These are phyloP conservation scores for Monosporozyma yasuniensis DNA, from an alignment of 805 yeast species.

Conservation along the genomic window DNA sequence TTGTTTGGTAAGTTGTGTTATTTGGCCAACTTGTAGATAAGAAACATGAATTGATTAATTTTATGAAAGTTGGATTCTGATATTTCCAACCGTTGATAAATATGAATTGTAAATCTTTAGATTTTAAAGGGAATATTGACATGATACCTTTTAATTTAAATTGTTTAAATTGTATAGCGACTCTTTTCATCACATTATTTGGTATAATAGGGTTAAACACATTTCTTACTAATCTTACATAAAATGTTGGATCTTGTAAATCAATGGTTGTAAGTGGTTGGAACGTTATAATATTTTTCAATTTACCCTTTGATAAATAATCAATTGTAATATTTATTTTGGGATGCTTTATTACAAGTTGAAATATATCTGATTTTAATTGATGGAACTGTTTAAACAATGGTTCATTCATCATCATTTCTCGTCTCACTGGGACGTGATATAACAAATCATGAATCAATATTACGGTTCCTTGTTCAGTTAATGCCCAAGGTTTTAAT, in stretches of 20 bases:
- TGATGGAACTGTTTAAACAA: conserved; percentile 5
- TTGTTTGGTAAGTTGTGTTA: conserved; percentile 5
- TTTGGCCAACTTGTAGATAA: background rate
- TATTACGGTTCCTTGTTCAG: conserved; percentile 16
- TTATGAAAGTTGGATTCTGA: conserved; percentile 12
- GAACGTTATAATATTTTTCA: background rate
- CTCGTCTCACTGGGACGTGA: conserved; percentile 24
- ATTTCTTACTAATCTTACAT: conserved; percentile 2
- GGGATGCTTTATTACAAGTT: conserved; percentile 15
- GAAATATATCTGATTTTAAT: conserved; percentile 16
- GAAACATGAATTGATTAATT: conserved; percentile 17
- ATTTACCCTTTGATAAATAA: background rate
- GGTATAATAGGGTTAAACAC: conserved; percentile 16
- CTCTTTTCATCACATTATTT: conserved; percentile 13
- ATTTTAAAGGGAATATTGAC: conserved; percentile 30
- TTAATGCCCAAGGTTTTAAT: conserved; percentile 1
- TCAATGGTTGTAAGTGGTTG: background rate
- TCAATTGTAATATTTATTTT: conserved; percentile 7
- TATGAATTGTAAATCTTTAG: conserved; percentile 37
- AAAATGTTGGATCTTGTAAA: background rate
- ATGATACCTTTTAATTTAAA: conserved; percentile 33
- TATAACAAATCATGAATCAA: conserved; percentile 15
- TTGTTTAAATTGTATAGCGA: conserved; percentile 14
- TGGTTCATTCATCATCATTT: conserved; percentile 11
- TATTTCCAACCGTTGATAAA: conserved; percentile 37